These are phyloP conservation scores for Aspergillus bombycis DNA, from an alignment of 2,329 filamentous ascomycete species.

Conservation along the genomic window DNA sequence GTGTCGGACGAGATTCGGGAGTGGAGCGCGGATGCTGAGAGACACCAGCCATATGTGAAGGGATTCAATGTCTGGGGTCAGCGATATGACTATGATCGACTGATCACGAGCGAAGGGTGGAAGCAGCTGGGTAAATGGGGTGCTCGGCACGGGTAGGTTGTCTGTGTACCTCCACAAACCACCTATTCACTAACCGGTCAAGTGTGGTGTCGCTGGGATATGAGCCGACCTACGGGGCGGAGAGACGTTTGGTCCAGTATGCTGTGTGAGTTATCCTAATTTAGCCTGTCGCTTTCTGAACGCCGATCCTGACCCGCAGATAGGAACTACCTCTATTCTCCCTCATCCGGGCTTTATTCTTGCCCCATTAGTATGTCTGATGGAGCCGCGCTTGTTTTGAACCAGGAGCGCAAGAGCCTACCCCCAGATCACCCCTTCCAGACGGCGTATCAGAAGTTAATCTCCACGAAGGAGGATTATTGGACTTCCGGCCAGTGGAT, in stretches of 20 bases:
- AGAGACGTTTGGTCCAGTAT: conserved; percentile 30
- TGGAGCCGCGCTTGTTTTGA: conserved; percentile 40
- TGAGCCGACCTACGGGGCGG: conserved; percentile 23
- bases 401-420: conserved; percentile 19
- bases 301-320: not conserved
- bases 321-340: conserved; percentile 60
- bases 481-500: conserved; percentile 81
- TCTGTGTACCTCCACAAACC: not conserved
- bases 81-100: conserved; percentile 54
- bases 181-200: not conserved
- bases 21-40: conserved; percentile 63
- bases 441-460: conserved; percentile 10
- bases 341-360: conserved; percentile 62
- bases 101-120: conserved; percentile 71
- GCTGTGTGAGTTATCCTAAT: conserved; percentile 27
- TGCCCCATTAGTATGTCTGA: conserved; percentile 67
- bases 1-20: conserved; percentile 33
- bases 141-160: conserved; percentile 30
- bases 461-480: conserved; percentile 29
- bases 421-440: conserved; percentile 14
- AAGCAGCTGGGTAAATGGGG: conserved; percentile 41
- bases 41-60: conserved; percentile 63
- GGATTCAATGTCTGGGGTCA: conserved; percentile 66
- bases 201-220: conserved; percentile 32
- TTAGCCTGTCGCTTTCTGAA: not conserved